These are phyloP conservation scores for Erigeron philadelphicus DNA, from an alignment of 140 eudicot species.

Conservation along the genomic window DNA sequence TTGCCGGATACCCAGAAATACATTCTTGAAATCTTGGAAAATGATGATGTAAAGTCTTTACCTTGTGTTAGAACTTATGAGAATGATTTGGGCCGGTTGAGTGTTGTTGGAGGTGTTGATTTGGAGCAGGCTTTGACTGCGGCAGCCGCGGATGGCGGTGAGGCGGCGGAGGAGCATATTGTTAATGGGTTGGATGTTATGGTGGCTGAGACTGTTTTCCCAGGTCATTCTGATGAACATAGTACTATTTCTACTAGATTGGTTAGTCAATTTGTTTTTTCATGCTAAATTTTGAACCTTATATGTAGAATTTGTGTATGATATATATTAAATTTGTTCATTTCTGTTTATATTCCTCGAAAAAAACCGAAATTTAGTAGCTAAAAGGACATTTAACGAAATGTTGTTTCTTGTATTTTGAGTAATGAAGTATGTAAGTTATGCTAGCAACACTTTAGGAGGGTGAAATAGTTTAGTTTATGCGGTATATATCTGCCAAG, in stretches of 20 bases:
- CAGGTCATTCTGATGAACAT: constrained; percentile 56
- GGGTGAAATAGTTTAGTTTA: too few species aligned
- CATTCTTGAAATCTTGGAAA: constrained; percentile 53
- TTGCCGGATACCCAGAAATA: constrained; percentile 43
- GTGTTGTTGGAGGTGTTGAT: constrained; percentile 63
- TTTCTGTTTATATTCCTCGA: too few species aligned
- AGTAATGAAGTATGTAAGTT: too few species aligned
- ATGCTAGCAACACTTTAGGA: too few species aligned
- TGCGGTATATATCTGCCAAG: too few species aligned
- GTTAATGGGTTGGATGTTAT: constrained; percentile 48
- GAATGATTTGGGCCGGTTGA: constrained; percentile 66
- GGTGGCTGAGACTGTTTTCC: constrained; percentile 83
- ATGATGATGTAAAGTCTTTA: constrained; percentile 30
- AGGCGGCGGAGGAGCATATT: constrained; percentile 66
- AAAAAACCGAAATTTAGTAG: too few species aligned
- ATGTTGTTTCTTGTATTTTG: too few species aligned
- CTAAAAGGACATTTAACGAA: too few species aligned
- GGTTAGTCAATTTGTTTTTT: constrained; percentile 39
- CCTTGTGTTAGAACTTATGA: constrained; percentile 79
- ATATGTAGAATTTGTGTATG: neutral
- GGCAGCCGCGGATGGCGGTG: constrained; percentile 95
- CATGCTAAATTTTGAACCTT: neutral
- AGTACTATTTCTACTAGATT: constrained; percentile 74
- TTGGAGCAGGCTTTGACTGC: constrained; percentile 78
- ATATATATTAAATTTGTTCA: neutral